phyloP scores from a whole-genome alignment of 2,329 filamentous ascomycete genomes.

The Blumeria hordei region DNA sequence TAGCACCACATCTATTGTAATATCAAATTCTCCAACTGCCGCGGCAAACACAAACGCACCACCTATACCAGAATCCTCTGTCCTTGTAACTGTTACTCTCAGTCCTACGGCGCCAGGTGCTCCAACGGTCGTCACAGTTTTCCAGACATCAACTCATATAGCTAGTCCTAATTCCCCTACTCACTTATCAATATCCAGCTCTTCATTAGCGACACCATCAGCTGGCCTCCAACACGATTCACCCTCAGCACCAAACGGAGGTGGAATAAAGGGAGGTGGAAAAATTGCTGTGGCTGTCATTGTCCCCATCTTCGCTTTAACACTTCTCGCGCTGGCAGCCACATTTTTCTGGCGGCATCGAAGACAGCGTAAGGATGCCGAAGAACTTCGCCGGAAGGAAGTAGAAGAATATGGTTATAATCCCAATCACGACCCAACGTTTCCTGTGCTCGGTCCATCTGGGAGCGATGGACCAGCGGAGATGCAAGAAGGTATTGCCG shows the following conservation, averaged over 20 bases:
- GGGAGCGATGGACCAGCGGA: conserved; percentile 29
- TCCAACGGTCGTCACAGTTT: neutral
- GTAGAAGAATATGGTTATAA: conserved; percentile 96
- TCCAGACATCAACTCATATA: conserved; percentile 4
- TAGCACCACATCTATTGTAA: neutral
- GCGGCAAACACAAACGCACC: neutral
- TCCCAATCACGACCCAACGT: conserved; percentile 78
- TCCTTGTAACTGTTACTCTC: neutral
- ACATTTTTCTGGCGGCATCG: conserved; percentile 76
- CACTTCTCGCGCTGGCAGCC: conserved; percentile 49
- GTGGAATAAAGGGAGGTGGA: conserved; percentile 29
- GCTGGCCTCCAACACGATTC: conserved; percentile 5
- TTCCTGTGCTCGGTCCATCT: conserved; percentile 27
- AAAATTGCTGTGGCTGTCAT: conserved; percentile 85
- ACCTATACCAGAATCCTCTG: neutral
- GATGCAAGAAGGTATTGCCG: conserved; percentile 56
- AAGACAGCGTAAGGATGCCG: conserved; percentile 61
- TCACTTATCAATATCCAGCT: conserved; percentile 8
- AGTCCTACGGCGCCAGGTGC: neutral
- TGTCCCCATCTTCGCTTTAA: conserved; percentile 74
- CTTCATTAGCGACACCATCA: conserved; percentile 9
- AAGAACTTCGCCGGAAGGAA: conserved; percentile 80
- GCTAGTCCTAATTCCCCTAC: conserved; percentile 3
- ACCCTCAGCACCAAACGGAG: conserved; percentile 4
- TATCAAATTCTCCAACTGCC: neutral